Conservation (phyloP, 2,329 filamentous ascomycete species). For the Septoria linicola region DNA sequence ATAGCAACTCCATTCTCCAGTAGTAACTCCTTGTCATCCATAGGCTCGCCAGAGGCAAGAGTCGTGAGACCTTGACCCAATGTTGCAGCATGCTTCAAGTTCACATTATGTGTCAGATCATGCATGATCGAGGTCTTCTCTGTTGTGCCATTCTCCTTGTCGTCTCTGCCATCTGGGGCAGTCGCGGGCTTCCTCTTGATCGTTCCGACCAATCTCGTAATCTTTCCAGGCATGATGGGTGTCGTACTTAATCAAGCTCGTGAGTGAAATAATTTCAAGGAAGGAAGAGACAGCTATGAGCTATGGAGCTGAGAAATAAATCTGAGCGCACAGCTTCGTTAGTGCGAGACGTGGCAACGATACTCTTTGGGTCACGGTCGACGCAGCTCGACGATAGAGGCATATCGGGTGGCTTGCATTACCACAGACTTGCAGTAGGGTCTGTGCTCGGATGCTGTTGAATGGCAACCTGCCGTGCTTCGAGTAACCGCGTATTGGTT, state of each 20-base stretch:
- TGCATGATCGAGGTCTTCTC: slow-evolving; percentile 45
- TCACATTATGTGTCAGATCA: slow-evolving; percentile 42
- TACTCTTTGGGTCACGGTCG: not conserved
- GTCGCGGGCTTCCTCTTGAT: slow-evolving; percentile 49
- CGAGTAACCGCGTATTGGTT: not conserved
- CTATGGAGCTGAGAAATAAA: not conserved
- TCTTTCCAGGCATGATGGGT: slow-evolving; percentile 31
- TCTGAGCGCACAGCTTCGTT: no score
- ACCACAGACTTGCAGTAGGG: slow-evolving; percentile 7
- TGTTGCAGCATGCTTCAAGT: slow-evolving; percentile 42
- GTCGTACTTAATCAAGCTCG: not conserved
- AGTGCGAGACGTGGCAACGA: slow-evolving; percentile 5
- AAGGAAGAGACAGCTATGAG: not conserved
- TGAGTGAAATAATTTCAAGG: not conserved
- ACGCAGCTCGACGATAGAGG: not conserved
- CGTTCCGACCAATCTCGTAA: slow-evolving; percentile 46
- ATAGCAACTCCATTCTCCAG: slow-evolving; percentile 55
- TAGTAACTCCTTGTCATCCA: slow-evolving; percentile 50
- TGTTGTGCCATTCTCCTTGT: slow-evolving; percentile 35
- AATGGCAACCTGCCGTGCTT: not conserved
- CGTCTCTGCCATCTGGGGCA: slow-evolving; percentile 50
- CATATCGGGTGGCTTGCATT: slow-evolving; percentile 7
- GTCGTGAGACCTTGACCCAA: slow-evolving; percentile 44
- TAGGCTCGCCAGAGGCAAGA: slow-evolving; percentile 47
- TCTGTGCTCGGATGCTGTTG: not conserved